Evolutionary conservation across 1,284 basidiomycete genomes (phyloP).

Genomic region (Fomitopsis palustris): DNA sequence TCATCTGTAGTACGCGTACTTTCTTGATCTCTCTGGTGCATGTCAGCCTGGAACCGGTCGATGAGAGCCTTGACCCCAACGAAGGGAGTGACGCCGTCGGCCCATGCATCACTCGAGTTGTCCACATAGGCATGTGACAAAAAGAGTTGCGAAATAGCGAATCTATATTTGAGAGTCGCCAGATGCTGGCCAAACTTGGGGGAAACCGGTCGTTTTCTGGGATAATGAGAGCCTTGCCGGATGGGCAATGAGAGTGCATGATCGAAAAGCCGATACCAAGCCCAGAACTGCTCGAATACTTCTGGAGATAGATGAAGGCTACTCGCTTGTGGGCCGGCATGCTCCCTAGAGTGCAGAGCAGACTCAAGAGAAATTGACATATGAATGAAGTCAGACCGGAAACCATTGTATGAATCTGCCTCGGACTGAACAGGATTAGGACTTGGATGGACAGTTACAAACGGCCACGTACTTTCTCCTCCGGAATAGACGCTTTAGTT

Average conservation of each 20-base stretch:
- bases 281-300: constrained; percentile 87
- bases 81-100: constrained; percentile 73
- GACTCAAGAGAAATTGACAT: constrained; percentile 87
- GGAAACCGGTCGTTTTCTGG: constrained; percentile 65
- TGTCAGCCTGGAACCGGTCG: constrained; percentile 81
- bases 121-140: constrained; percentile 89
- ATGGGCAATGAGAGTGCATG: constrained; percentile 80
- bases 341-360: constrained; percentile 24
- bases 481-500: constrained; percentile 43
- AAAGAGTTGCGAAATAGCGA: constrained; percentile 77
- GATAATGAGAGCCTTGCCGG: constrained; percentile 83
- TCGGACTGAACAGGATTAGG: constrained; percentile 32
- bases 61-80: constrained; percentile 86
- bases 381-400: constrained; percentile 94
- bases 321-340: constrained; percentile 43
- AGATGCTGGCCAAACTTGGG: constrained; percentile 90
- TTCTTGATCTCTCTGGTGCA: constrained; percentile 93
- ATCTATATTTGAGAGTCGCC: constrained; percentile 91
- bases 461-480: constrained; percentile 44
- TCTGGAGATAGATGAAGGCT: constrained; percentile 88
- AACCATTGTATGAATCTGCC: constrained; percentile 83
- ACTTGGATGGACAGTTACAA: neutral
- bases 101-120: constrained; percentile 74
- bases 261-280: constrained; percentile 90
- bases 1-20: constrained; percentile 48